phyloP scores from a whole-genome alignment of 768 basidiomycete species.

The Rhizopogon vesiculosus region DNA sequence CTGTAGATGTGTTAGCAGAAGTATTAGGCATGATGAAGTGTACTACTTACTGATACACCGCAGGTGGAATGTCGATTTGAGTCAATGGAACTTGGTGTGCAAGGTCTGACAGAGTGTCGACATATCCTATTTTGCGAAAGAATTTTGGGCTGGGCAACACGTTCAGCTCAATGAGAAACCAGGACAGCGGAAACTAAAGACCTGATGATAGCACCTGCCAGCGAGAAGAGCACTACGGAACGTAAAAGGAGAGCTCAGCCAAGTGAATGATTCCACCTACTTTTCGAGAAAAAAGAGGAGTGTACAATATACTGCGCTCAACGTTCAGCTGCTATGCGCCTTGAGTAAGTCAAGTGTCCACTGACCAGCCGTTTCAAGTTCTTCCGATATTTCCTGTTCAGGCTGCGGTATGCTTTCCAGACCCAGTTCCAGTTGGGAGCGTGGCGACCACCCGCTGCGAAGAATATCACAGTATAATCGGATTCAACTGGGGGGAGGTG shows the following conservation, averaged over 20 bases:
- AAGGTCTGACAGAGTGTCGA: conserved; percentile 72
- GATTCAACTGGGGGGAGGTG: conserved; percentile 60
- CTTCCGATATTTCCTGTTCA: conserved; percentile 82
- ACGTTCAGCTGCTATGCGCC: neutral
- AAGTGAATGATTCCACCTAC: conserved; percentile 33
- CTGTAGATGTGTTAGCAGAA: conserved; percentile 31
- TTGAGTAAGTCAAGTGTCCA: conserved; percentile 9
- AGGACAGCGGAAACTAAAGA: conserved; percentile 19
- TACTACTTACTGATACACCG: conserved; percentile 69
- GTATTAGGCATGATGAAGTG: neutral
- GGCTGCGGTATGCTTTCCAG: conserved; percentile 83
- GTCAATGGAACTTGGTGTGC: conserved; percentile 77
- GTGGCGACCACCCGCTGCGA: conserved; percentile 73
- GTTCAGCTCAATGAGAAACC: neutral
- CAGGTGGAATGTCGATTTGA: conserved; percentile 81
- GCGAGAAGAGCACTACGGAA: conserved; percentile 74
- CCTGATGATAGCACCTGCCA: conserved; percentile 87
- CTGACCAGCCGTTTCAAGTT: conserved; percentile 79
- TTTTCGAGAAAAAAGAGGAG: conserved; percentile 84
- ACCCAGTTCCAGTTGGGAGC: conserved; percentile 87
- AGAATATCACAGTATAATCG: conserved; percentile 85
- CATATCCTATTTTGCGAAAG: conserved; percentile 78
- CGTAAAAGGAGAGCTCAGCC: neutral
- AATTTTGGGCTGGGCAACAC: conserved; percentile 72
- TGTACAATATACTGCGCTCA: conserved; percentile 72